Conservation (phyloP, 78 protist species). For the Chrysochromulina tobinii region DNA sequence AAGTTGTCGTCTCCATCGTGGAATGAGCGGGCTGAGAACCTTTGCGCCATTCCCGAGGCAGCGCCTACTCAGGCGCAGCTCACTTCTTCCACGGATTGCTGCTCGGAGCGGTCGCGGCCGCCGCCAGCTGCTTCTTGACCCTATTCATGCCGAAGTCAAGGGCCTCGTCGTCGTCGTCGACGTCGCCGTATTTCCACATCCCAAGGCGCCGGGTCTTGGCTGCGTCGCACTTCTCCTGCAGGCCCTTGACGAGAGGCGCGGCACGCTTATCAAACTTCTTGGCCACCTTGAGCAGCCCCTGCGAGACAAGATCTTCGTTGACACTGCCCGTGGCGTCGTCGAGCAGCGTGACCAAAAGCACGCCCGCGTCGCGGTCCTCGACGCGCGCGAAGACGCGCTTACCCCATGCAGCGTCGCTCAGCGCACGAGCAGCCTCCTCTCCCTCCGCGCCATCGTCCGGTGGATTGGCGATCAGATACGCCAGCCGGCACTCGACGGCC, state of each 20-base stretch:
- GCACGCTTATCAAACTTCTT: not conserved
- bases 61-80: not conserved
- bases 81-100: conserved; percentile 4
- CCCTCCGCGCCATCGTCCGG: not conserved
- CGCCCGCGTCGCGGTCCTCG: conserved; percentile 3
- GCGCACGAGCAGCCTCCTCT: not conserved
- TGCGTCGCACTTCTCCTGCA: not conserved
- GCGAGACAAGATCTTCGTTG: not conserved
- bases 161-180: conserved; percentile 32
- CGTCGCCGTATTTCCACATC: conserved; percentile 30
- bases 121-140: not conserved
- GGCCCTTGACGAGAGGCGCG: not conserved
- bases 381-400: conserved; percentile 16
- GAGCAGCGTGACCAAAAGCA: not conserved
- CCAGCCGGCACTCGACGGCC: conserved; percentile 6
- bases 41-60: too few species aligned
- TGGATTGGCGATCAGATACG: not conserved
- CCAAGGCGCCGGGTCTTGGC: not conserved
- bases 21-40: too few species aligned
- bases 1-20: too few species aligned
- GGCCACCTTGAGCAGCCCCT: not conserved
- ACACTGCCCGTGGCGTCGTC: not conserved
- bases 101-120: not conserved
- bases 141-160: not conserved
- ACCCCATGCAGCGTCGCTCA: not conserved